Base-by-base conservation (phyloP, 495 filamentous ascomycete genomes). In the Xylaria palmicola region DNA sequence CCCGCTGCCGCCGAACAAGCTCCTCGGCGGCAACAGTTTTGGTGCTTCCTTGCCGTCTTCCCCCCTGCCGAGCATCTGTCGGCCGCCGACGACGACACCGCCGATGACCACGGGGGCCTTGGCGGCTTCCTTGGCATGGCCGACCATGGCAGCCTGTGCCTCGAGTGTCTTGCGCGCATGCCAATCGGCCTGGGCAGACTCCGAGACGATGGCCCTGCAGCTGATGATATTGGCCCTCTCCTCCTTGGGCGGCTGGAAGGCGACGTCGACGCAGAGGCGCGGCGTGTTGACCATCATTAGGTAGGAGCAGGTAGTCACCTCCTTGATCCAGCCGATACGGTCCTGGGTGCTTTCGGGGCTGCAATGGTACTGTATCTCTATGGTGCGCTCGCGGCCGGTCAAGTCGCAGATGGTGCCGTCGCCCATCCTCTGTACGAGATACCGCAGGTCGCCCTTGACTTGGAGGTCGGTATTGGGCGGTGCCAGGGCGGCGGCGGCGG, bases 241-340 rank as follows among this genome's bases (percentile, higher is more conserved):
- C 53, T 90, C 86, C 59, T 92, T 88, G 1, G 92, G 91, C 8
- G 93, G 92, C 39, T 90, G 79, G 74, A 98, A 98, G 6, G 93
- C 93, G 22, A 92, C 86, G 63, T 98, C 94, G 69, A 90, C 88
- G 74, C 94, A 98, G 44, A 98, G 85, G 1, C 93, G 85, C 3
- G 94, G 91, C 0, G 94, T 98, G 70, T 97, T 89, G 52, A 98
- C 86, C 1, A 96, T 85, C 91, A 98, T 96, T 41, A 97, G 76
- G 64, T 98, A 98, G 22, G 90, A 88, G 75, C 94, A 98, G 8
- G 92, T 97, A 8, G 88, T 88, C 4, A 96, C 82, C 70, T 98
- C 94, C 69, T 98, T 98, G 77, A 98, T 95, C 84, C 90, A 92
- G 45, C 87, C 89, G 63, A 98, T 97, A 7, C 88, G 87, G 72